Percentiles rank a stretch among this genome's conserved stretches.
These are phyloP conservation scores for Dactylella cylindrospora DNA, from an alignment of 2,329 filamentous ascomycete genomes.

Conservation along the genomic window DNA sequence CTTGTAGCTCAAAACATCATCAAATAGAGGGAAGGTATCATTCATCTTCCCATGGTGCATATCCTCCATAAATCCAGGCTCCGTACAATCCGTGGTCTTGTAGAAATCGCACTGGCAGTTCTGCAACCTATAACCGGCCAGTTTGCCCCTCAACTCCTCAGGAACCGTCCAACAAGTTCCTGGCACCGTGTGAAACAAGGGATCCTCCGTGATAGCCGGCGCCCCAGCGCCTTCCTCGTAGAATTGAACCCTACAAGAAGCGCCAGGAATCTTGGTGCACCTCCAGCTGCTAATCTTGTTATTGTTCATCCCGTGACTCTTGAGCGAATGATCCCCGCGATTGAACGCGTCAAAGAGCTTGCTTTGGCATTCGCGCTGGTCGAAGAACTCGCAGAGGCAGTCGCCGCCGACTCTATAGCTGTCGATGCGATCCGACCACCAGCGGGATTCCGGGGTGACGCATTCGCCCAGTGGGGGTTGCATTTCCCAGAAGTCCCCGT, in stretches of 20 bases:
- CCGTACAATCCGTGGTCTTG: neutral
- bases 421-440: neutral
- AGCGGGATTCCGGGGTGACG: neutral
- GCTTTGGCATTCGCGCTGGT: neutral
- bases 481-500: neutral
- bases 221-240: neutral
- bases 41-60: no score
- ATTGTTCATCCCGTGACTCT: neutral
- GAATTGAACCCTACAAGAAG: neutral
- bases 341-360: neutral
- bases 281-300: conserved; percentile 8
- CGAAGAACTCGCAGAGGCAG: conserved; percentile 9
- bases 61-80: no score
- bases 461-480: neutral
- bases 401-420: conserved; percentile 15
- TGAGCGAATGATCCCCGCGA: neutral
- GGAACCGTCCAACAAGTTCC: neutral
- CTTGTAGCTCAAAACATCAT: no score
- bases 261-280: neutral
- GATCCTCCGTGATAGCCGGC: no score
- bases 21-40: no score
- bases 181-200: neutral
- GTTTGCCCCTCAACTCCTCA: neutral
- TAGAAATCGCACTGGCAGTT: conserved; percentile 1
- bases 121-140: neutral